These are phyloP conservation scores for Mycena rebaudengoi DNA, from an alignment of 768 basidiomycete species.

Conservation along the genomic window DNA sequence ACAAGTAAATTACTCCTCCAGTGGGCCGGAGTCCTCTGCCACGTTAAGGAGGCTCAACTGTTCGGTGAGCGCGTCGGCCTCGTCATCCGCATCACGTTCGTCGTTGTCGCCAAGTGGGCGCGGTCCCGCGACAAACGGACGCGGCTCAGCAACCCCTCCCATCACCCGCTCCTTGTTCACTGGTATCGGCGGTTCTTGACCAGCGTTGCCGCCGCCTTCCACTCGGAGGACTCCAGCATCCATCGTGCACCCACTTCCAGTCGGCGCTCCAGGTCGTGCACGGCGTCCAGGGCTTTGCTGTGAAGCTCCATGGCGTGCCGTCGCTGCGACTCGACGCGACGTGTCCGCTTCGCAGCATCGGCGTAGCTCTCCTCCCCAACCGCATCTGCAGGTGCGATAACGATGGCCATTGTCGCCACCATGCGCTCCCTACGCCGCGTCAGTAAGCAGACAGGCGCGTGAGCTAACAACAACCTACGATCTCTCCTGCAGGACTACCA, in stretches of 20 bases:
- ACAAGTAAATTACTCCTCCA: no score
- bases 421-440: background rate
- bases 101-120: no score
- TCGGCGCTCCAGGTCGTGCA: slow-evolving; percentile 12
- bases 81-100: no score
- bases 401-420: no score
- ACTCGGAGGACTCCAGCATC: slow-evolving; percentile 14
- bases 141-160: no score
- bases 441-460: background rate
- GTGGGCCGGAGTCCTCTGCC: no score
- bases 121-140: no score
- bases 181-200: slow-evolving; percentile 17
- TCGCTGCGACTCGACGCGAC: slow-evolving; percentile 9
- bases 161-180: no score
- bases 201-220: slow-evolving; percentile 19
- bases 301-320: slow-evolving; percentile 24
- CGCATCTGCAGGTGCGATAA: background rate
- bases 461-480: background rate
- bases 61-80: no score
- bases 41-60: no score
- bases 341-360: background rate
- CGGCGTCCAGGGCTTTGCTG: slow-evolving; percentile 1
- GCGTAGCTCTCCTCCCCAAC: background rate
- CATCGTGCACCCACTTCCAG: no score
- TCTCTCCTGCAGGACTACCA: slow-evolving; percentile 8